Evolutionary conservation across 2,329 filamentous ascomycete genomes (phyloP).

Genomic region (Diaporthe helianthi): DNA sequence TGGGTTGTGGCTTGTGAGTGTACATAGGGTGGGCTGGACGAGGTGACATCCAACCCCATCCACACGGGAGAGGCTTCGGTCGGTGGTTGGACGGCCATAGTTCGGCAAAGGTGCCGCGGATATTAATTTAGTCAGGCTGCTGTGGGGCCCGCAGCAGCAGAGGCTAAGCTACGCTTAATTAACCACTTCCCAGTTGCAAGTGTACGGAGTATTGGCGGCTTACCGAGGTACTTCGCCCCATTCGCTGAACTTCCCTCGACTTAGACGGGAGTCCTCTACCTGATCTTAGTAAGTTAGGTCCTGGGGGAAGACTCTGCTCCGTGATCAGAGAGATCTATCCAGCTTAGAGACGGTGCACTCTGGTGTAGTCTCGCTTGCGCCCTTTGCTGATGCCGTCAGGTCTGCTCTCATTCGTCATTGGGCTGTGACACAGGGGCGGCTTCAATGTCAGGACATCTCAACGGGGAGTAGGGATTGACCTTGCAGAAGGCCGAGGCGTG

Average conservation of each 20-base stretch:
- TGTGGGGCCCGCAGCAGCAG: not conserved
- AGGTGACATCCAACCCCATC: not conserved
- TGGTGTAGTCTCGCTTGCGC: not conserved
- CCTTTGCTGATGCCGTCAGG: not conserved
- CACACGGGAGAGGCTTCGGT: constrained; percentile 4
- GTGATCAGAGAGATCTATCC: not conserved
- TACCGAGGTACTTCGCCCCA: too few relatives aligned
- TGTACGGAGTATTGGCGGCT: not conserved
- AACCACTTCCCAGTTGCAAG: not conserved
- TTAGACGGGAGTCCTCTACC: not conserved
- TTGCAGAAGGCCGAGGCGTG: constrained; percentile 6
- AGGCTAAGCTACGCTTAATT: constrained; percentile 20
- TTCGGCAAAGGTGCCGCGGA: constrained; percentile 19
- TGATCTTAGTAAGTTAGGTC: not conserved
- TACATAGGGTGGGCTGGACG: not conserved
- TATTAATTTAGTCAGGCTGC: constrained; percentile 4
- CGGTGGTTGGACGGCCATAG: not conserved
- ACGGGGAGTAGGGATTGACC: not conserved
- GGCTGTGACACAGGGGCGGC: constrained; percentile 21
- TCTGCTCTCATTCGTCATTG: not conserved
- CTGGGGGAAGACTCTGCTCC: not conserved
- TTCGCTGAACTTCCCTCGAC: not conserved
- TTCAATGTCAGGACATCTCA: constrained; percentile 13
- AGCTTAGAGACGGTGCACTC: not conserved
- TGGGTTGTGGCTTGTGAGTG: not conserved